Evolutionary conservation across 2,329 filamentous ascomycete genomes (phyloP).

Genomic region (Aspergillus felis): DNA sequence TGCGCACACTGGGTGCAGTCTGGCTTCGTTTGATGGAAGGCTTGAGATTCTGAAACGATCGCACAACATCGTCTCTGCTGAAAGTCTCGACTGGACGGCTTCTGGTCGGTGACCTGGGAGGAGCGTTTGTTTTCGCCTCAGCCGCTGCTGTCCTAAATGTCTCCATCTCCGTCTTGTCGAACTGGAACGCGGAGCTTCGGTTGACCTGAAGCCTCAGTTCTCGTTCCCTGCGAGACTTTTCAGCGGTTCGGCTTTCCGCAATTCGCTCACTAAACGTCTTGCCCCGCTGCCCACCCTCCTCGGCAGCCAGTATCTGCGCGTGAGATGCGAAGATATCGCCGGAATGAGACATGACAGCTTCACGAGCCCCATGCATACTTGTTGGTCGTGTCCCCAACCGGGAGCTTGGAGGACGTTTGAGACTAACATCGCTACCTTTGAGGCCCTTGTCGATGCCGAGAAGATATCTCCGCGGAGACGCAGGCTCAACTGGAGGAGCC

Average conservation of each 20-base stretch:
- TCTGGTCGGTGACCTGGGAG: slow-evolving; percentile 45
- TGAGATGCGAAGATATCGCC: slow-evolving; percentile 20
- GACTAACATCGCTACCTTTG: slow-evolving; percentile 73
- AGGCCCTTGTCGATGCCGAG: slow-evolving; percentile 88
- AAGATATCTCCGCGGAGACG: slow-evolving; percentile 73
- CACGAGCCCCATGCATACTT: slow-evolving; percentile 27
- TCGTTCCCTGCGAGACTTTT: slow-evolving; percentile 37
- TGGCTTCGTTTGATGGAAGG: slow-evolving; percentile 32
- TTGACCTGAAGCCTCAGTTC: slow-evolving; percentile 35
- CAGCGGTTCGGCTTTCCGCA: slow-evolving; percentile 57
- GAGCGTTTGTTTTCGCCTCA: slow-evolving; percentile 22
- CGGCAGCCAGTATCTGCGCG: slow-evolving; percentile 23
- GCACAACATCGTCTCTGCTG: slow-evolving; percentile 59
- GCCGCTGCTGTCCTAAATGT: slow-evolving; percentile 38
- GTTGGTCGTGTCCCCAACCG: slow-evolving; percentile 26
- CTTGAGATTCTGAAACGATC: slow-evolving; percentile 28
- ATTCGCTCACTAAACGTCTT: slow-evolving; percentile 83
- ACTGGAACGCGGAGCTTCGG: slow-evolving; percentile 41
- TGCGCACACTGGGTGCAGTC: slow-evolving; percentile 29
- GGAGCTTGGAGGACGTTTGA: slow-evolving; percentile 61
- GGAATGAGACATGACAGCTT: slow-evolving; percentile 21
- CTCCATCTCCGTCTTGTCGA: slow-evolving; percentile 43
- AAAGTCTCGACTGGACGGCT: slow-evolving; percentile 51
- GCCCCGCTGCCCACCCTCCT: slow-evolving; percentile 24
- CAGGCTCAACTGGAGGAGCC: slow-evolving; percentile 49